phyloP scores from a whole-genome alignment of 2,329 filamentous ascomycete genomes.

The Pyricularia sp. region DNA sequence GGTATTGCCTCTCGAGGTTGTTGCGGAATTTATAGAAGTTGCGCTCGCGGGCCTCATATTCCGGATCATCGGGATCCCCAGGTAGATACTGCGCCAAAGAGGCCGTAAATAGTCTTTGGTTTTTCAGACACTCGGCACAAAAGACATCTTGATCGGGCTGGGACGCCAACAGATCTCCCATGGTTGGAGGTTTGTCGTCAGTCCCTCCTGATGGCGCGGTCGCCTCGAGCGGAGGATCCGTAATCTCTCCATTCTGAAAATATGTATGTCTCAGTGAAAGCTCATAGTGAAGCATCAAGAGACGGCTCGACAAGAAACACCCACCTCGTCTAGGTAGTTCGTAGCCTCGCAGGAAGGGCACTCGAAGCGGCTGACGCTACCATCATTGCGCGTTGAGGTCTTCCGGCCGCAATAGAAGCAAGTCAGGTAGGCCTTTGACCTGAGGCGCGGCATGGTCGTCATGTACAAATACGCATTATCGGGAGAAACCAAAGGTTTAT shows the following conservation, averaged over 20 bases:
- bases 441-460: conserved; percentile 31
- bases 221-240: conserved; percentile 66
- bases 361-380: conserved; percentile 54
- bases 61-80: conserved; percentile 52
- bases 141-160: conserved; percentile 29
- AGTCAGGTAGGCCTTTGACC: conserved; percentile 36
- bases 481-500: background rate
- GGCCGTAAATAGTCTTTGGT: conserved; percentile 73
- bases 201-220: conserved; percentile 22
- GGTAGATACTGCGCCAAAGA: conserved; percentile 73
- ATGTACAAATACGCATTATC: background rate
- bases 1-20: conserved; percentile 73
- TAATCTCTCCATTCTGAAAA: conserved; percentile 71
- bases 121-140: conserved; percentile 76
- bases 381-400: conserved; percentile 50
- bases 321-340: conserved; percentile 81
- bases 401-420: conserved; percentile 81
- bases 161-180: background rate
- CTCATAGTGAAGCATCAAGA: too few relatives aligned
- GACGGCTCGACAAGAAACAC: background rate
- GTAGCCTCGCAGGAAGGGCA: conserved; percentile 75
- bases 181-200: background rate
- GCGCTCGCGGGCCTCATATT: conserved; percentile 59
- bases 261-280: background rate
- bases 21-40: conserved; percentile 61